phyloP scores from a whole-genome alignment of 2,329 filamentous ascomycete genomes.

The Ceratocystis albifundus region DNA sequence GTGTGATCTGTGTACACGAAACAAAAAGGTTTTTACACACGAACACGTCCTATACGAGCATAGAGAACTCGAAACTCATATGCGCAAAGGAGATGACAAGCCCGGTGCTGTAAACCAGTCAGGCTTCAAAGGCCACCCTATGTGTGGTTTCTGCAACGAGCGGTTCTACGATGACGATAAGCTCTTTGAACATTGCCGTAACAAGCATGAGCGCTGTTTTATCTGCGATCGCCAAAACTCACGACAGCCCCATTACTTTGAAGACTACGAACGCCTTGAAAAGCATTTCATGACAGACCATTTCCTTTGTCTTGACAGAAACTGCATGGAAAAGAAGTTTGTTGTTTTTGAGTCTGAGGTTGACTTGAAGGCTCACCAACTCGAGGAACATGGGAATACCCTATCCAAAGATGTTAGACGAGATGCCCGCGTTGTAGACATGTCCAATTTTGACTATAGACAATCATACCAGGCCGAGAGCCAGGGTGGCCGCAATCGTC shows the following conservation, averaged over 20 bases:
- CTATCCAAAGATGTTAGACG: conserved; percentile 72
- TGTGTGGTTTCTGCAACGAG: conserved; percentile 84
- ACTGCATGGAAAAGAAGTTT: conserved; percentile 94
- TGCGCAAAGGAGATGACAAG: conserved; percentile 80
- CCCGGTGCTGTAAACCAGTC: conserved; percentile 85
- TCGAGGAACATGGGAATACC: conserved; percentile 67
- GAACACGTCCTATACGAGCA: conserved; percentile 87
- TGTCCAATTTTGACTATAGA: conserved; percentile 73
- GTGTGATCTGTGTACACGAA: conserved; percentile 79
- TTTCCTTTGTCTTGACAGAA: conserved; percentile 69
- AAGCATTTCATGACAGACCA: conserved; percentile 81
- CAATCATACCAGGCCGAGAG: conserved; percentile 55
- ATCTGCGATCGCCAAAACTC: conserved; percentile 67
- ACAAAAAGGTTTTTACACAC: conserved; percentile 98
- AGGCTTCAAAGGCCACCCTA: conserved; percentile 88
- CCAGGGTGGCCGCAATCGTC: conserved; percentile 34
- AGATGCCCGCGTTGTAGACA: conserved; percentile 75
- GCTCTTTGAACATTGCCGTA: conserved; percentile 82
- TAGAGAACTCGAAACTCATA: conserved; percentile 72
- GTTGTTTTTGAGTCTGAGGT: conserved; percentile 92
- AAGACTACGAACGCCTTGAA: conserved; percentile 77
- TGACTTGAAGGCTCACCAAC: conserved; percentile 85
- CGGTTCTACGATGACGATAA: conserved; percentile 96
- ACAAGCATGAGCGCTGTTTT: conserved; percentile 90
- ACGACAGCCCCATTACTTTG: conserved; percentile 76